These are phyloP conservation scores for Saksenaea oblongispora DNA, from an alignment of 371 early-diverging fungal genomes.

Conservation along the genomic window DNA sequence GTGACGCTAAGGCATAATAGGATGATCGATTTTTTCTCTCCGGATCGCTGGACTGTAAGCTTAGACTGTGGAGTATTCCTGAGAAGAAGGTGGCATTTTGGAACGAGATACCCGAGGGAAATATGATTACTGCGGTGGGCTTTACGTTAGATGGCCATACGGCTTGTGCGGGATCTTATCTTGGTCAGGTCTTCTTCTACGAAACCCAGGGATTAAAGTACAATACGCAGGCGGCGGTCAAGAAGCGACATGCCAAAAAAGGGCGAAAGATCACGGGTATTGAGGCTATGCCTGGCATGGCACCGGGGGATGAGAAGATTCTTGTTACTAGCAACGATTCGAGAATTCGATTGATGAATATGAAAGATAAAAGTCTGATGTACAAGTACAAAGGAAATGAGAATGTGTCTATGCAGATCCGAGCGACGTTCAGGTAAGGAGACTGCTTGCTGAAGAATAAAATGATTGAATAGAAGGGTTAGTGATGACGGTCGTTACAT, in stretches of 20 bases:
- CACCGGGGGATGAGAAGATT: slow-evolving; percentile 52
- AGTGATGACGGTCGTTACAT: slow-evolving; percentile 77
- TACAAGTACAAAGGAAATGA: slow-evolving; percentile 80
- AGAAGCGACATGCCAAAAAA: slow-evolving; percentile 49
- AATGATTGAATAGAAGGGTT: neutral
- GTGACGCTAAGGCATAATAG: slow-evolving; percentile 8
- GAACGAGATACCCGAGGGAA: slow-evolving; percentile 67
- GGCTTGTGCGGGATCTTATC: slow-evolving; percentile 77
- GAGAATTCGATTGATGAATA: slow-evolving; percentile 72
- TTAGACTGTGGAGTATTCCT: slow-evolving; percentile 84
- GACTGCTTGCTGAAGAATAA: neutral
- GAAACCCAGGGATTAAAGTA: slow-evolving; percentile 77
- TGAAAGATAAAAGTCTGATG: slow-evolving; percentile 71
- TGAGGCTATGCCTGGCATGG: slow-evolving; percentile 55
- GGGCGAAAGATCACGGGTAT: slow-evolving; percentile 80
- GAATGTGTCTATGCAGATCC: slow-evolving; percentile 66
- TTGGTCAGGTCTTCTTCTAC: slow-evolving; percentile 80
- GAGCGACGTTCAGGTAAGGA: slow-evolving; percentile 68
- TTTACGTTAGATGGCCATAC: slow-evolving; percentile 73
- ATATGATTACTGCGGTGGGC: slow-evolving; percentile 76
- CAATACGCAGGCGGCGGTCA: slow-evolving; percentile 77
- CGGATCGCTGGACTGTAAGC: slow-evolving; percentile 79
- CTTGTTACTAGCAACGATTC: slow-evolving; percentile 86
- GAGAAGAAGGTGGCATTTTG: slow-evolving; percentile 76
- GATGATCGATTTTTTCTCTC: slow-evolving; percentile 83